Percentiles rank a stretch among this genome's conserved stretches.
Evolutionary conservation across 306 rosid genomes (phyloP).

Genomic region (Gastrolobium bilobum): DNA sequence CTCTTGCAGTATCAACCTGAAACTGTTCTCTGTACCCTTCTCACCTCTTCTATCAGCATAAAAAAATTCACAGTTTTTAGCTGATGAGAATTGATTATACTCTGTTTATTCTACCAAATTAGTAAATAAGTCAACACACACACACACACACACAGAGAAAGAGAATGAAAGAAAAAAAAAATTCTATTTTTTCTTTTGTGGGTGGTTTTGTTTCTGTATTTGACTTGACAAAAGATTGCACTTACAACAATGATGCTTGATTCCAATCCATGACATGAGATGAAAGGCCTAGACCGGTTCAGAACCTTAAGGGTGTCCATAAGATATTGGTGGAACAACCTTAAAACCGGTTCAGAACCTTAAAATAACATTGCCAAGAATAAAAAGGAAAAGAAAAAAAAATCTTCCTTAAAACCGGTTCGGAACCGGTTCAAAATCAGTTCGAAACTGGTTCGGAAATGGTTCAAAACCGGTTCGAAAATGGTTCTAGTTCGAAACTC

Average conservation of each 20-base stretch:
- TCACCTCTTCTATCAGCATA: conserved; percentile 59
- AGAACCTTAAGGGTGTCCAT: too few species aligned
- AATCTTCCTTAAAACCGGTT: too few species aligned
- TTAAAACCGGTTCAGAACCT: too few species aligned
- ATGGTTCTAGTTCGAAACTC: too few species aligned
- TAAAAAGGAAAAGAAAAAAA: too few species aligned
- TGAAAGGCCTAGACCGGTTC: conserved; percentile 87
- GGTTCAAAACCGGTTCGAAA: too few species aligned
- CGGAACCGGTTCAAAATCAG: too few species aligned
- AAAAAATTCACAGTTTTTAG: conserved; percentile 25
- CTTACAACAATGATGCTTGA: conserved; percentile 83
- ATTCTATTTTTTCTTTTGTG: background rate
- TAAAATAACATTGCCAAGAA: too few species aligned
- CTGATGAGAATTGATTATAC: background rate
- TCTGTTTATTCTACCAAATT: background rate
- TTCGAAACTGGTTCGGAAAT: too few species aligned
- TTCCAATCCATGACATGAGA: conserved; percentile 88
- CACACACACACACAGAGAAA: too few species aligned
- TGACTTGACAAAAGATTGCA: conserved; percentile 12
- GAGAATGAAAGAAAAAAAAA: background rate
- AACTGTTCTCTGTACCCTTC: conserved; percentile 68
- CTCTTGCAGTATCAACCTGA: conserved; percentile 78
- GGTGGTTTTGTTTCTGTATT: background rate
- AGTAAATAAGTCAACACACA: background rate
- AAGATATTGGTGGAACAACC: too few species aligned